Evolutionary conservation across 768 basidiomycete genomes (phyloP), one percentile per base, ranked within the genome.

Genomic region (Boletus rubescentipes): DNA sequence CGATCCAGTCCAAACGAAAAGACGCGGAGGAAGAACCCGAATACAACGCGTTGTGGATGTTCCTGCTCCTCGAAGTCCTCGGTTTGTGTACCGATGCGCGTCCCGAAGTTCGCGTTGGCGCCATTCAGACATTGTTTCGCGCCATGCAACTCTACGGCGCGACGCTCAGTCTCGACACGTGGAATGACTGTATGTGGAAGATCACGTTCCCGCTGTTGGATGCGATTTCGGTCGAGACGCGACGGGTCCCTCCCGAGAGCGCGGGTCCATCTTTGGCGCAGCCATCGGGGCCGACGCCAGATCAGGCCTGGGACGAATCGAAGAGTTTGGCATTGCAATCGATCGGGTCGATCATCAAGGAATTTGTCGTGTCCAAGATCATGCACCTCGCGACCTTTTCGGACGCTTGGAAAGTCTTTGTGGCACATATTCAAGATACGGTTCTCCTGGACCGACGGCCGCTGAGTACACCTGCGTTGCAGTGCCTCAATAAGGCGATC

Each of bases 61-160:
- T 86, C 70, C 80, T 98, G 6, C 75, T 98, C 3, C 74, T 85
- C 7, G 91, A 94, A 68, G 82, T 98, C 3, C 79, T 95, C 4
- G 85, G 86, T 1, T 75, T 98, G 2, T 93, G 91, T 57, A 81
- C 84, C 3, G 96, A 98, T 63, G 65, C 79, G 0, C 81, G 96
- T 31, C 84, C 87, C 18, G 95, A 99, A 66, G 93, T 96, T 1
- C 83, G 95, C 16, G 89, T 90, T 59, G 93, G 93, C 1, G 94
- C 96, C 10, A 95, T 98, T 41, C 94, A 97, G 70, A 98, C 95
- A 2, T 68, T 99, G 49, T 98, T 97, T 73, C 81, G 95, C 44
- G 91, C 93, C 2, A 83, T 98, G 74, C 93, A 96, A 69, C 77
- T 98, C 10, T 98, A 99, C 65, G 96, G 96, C 2, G 84, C 86